These are phyloP conservation scores for Yamadazyma triangularis DNA, from an alignment of 1,139 yeast genomes.

Conservation along the genomic window DNA sequence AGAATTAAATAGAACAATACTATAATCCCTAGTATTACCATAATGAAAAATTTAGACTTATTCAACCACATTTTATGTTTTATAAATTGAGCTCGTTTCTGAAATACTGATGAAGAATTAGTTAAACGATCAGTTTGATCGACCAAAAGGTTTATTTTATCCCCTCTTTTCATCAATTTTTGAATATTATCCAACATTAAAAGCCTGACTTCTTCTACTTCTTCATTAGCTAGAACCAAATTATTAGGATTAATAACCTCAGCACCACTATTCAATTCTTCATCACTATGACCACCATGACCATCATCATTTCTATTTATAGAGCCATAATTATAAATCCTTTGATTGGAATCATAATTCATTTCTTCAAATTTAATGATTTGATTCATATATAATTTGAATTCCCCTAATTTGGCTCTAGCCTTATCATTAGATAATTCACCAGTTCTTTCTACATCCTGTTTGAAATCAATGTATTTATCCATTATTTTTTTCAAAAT, in stretches of 20 bases:
- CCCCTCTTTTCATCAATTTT: conserved; percentile 73
- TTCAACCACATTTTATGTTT: conserved; percentile 67
- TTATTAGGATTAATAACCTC: conserved; percentile 35
- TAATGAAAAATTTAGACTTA: conserved; percentile 39
- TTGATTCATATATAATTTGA: conserved; percentile 49
- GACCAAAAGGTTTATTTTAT: conserved; percentile 66
- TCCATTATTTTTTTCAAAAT: conserved; percentile 48
- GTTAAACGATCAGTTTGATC: conserved; percentile 79
- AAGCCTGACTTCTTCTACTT: conserved; percentile 50
- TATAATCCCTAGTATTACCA: conserved; percentile 23
- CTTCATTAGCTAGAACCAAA: conserved; percentile 41
- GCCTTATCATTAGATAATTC: conserved; percentile 10
- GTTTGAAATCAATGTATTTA: conserved; percentile 41
- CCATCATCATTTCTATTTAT: conserved; percentile 12
- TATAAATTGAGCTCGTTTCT: conserved; percentile 63
- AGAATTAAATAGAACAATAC: conserved; percentile 37
- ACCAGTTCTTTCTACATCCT: conserved; percentile 16
- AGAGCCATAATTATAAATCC: conserved; percentile 34
- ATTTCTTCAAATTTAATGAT: conserved; percentile 48
- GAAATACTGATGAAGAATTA: conserved; percentile 64
- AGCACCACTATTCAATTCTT: conserved; percentile 12
- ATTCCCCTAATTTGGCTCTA: conserved; percentile 39
- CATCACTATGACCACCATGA: too few species aligned
- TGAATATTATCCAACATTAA: conserved; percentile 69
- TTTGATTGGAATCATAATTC: conserved; percentile 36